phyloP scores from a whole-genome alignment of 768 basidiomycete genomes.

The Clavulina sp. region DNA sequence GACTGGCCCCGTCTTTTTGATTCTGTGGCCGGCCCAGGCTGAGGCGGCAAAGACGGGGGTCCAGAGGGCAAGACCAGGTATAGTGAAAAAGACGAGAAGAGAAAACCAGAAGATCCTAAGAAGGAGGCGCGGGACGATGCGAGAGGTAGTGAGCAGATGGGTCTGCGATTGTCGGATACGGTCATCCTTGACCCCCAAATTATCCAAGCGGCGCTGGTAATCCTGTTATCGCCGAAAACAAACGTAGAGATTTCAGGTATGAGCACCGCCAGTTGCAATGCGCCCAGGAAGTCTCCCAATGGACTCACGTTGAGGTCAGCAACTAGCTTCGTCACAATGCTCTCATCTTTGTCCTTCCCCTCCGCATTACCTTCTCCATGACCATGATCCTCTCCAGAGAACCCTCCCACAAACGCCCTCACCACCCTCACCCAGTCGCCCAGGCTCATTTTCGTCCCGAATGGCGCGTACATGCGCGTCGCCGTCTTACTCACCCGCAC shows the following conservation, averaged over 20 bases:
- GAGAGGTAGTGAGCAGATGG: no score
- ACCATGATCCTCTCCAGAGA: neutral
- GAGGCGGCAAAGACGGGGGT: conserved; percentile 57
- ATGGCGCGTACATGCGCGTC: conserved; percentile 63
- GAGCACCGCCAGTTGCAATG: neutral
- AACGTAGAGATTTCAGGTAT: neutral
- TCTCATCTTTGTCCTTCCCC: neutral
- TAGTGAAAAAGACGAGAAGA: conserved; percentile 42
- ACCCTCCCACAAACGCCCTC: conserved; percentile 37
- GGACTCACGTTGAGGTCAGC: neutral
- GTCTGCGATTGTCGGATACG: conserved; percentile 47
- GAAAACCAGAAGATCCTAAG: conserved; percentile 48
- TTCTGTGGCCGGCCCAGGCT: conserved; percentile 49
- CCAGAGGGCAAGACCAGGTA: conserved; percentile 74
- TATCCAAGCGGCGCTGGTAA: conserved; percentile 56
- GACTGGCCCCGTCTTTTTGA: conserved; percentile 65
- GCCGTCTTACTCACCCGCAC: conserved; percentile 62
- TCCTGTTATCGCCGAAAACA: conserved; percentile 22
- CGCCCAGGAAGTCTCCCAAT: no score
- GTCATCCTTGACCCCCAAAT: conserved; percentile 68
- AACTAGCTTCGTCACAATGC: neutral
- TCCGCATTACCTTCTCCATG: neutral
- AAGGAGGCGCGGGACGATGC: conserved; percentile 21
- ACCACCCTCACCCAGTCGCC: conserved; percentile 71
- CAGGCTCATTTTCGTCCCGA: conserved; percentile 72